Base-by-base conservation (phyloP, 148 eudicot genomes). In the Arctostaphylos glauca region DNA sequence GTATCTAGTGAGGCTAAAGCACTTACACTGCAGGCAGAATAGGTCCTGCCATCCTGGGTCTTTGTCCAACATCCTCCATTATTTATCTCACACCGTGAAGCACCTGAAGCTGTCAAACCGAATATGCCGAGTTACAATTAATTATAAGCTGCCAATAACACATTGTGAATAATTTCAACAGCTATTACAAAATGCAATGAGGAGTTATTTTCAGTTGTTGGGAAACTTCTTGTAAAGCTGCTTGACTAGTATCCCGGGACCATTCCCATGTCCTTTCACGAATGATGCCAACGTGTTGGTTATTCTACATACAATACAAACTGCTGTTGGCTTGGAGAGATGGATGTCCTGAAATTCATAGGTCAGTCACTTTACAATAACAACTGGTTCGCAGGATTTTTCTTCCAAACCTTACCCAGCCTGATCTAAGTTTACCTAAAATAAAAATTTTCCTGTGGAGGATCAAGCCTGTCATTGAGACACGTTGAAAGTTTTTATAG, bases 51-150 rank as follows among this genome's bases (percentile, higher is more conserved):
- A 74, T 91, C 90, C 72, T 90, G 91, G 76, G 93, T 91, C 78
- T 83, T 87, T 68, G 77, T 88, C 98, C 98, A 96, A 88, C 98
- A 96, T 49, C 98, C 98, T 85, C 98, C 98, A 81, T 94, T 93
- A 77, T 92, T 90, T 80, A 94, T 72, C 79, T 81, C 92, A 86
- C 98, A 96, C 59, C 93, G 93, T 62, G 93, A 70, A 62, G 88
- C 84, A 58, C 97, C 98, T 44, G 97, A 90, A 81, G 97, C 98
- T 93, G 90, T 58, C 43, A 81, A 38, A 83, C 66, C 72, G 85
- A 81, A 79, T 54, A 82, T 3, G 12, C 74, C 4, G 59, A 86
- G 49, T 50, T 3, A 81, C 38, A 1, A 66, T 56, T 50, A 48
- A 64, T 41, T 53, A 70, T 13, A 13, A 80, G 68, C 60, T 67